Evolutionary conservation across 306 rosid genomes (phyloP), one percentile per base, ranked within the genome.

Genomic region (Mimosa pudica): DNA sequence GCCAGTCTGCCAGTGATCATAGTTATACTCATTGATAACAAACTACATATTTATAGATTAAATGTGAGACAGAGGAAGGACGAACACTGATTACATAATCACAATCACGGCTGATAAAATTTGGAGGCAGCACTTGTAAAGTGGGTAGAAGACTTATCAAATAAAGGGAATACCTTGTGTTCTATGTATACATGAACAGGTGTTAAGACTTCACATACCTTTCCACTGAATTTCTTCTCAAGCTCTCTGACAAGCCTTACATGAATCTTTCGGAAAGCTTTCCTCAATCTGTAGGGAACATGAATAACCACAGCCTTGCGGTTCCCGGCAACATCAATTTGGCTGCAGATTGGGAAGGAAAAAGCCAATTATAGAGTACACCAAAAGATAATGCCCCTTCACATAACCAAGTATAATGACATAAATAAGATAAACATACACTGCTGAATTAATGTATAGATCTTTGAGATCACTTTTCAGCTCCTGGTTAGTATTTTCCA

Each of bases 141-240:
- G 42, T 38, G 42, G 5, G 5, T 38, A 38, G 42, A 0, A 38
- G 42, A 38, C 1, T 16, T 7, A 1, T 6, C 9, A 55, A 17
- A 55, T 16, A 55, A n/a, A 55, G 61, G n/a, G 61, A 55, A 55
- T 7, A 6, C 18, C 30, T n/a, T n/a, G 61, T 55, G 61, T 17
- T 54, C 61, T 4, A 35, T 66, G 2, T 17, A 38, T n/a, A 16
- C 48, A 16, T 5, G 18, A 32, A 33, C 16, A 69, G 11, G 4
- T 52, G 55, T 14, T 0, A 36, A 57, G 45, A 16, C 58, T 68
- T 42, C 12, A 9, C 52, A 14, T 69, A 94, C 97, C 94, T 94
- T 92, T 5, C 98, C 98, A 32, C 98, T 94, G 62, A 94, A 90
- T 84, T 94, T 94, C 89, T 94, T 94, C 89, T 94, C 98, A 44